These are phyloP conservation scores for Ophiocordyceps camponoti-saundersi DNA, from an alignment of 2,329 filamentous ascomycete genomes.

Conservation along the genomic window DNA sequence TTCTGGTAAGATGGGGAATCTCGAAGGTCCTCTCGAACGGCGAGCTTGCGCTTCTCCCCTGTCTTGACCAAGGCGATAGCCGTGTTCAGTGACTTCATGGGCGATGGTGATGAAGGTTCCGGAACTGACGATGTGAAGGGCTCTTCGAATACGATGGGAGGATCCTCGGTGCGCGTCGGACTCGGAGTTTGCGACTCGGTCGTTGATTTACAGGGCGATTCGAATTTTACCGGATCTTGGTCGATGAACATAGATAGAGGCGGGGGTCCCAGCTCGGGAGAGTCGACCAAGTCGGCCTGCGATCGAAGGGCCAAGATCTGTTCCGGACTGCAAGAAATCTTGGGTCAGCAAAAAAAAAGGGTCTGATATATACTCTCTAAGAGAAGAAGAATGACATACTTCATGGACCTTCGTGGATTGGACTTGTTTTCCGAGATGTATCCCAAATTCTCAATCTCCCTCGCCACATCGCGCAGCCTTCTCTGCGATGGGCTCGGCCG, in stretches of 20 bases:
- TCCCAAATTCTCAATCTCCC: conserved; percentile 32
- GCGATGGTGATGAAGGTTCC: conserved; percentile 6
- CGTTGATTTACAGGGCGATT: conserved; percentile 22
- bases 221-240: conserved; percentile 34
- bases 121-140: neutral
- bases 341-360: conserved; percentile 17
- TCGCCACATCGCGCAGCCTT: conserved; percentile 37
- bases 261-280: conserved; percentile 52
- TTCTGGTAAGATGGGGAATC: neutral
- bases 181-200: conserved; percentile 6
- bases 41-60: conserved; percentile 41
- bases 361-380: neutral
- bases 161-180: conserved; percentile 11
- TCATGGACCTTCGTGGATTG: conserved; percentile 50
- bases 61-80: conserved; percentile 17
- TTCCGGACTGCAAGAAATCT: conserved; percentile 27
- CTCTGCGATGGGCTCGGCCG: conserved; percentile 34
- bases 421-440: conserved; percentile 52
- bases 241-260: conserved; percentile 42
- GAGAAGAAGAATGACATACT: conserved; percentile 25
- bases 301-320: conserved; percentile 44
- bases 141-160: conserved; percentile 9
- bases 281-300: conserved; percentile 32
- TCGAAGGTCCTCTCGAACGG: conserved; percentile 35
- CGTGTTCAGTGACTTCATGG: conserved; percentile 1